Evolutionary conservation across 331 rosid genomes (phyloP), one percentile per base, ranked within the genome.

Genomic region (Spiraea crenata): DNA sequence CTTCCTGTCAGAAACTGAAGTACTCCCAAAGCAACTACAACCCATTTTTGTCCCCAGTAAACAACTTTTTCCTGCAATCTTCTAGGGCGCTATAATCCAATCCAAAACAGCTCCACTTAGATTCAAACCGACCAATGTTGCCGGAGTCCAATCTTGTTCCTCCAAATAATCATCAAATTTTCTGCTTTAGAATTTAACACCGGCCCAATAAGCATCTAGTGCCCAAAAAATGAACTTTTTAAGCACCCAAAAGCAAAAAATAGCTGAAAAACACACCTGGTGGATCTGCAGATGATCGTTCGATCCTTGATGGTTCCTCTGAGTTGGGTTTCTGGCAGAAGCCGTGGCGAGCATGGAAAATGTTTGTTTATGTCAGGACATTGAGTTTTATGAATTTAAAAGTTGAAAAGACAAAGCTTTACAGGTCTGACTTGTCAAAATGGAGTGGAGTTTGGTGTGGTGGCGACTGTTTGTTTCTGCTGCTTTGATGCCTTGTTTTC

Each of bases 21-120:
- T 76, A 48, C 31, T 25, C 31, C 97, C 88, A 75, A 93, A 93
- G 87, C 98, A 93, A 82, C 80, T 76, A 72, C 98, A 93, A 77
- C 83, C 74, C 98, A 93, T 93, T 72, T 65, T 85, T 84, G 56
- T 5, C 49, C 67, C 35, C 58, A 54, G 15, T n/a, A 16, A 69
- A 40, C 16, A 58, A 58, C 39, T 58, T 49, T 49, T 17, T 13
- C 8, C 42, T 42, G 9, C 69, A 17, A 35, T 13, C 64, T 44
- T 44, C 65, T 57, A 37, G 17, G 11, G 49, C 56, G 57, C 56
- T 7, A n/a, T 14, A 45, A 57, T 15, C 45, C n/a, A 6, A 31
- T n/a, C 4, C 15, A 3, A 55, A 56, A 70, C 7, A 8, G 1
- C 40, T 57, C 74, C 40, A 17, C n/a, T 25, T 46, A 45, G 46